Conservation (phyloP, 176 grass and related monocot species). For the Chrysopogon serrulatus region DNA sequence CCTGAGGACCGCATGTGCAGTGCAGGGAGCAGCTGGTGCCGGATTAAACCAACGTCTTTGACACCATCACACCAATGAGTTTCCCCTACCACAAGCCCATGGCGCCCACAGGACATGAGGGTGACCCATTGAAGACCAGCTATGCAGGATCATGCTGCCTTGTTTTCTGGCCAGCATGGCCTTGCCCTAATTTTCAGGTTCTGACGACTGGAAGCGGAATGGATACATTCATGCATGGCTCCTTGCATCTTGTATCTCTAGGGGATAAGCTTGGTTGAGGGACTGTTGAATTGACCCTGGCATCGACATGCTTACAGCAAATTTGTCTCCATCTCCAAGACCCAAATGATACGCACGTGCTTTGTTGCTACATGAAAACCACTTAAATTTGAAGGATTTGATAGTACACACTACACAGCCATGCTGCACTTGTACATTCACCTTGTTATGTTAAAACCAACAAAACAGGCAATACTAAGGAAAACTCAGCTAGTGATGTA, state of each 20-base stretch:
- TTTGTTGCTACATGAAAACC: neutral
- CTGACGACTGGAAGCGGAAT: neutral
- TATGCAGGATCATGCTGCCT: constrained; percentile 4
- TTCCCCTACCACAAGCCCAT: neutral
- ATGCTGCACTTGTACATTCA: neutral
- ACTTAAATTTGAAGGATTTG: neutral
- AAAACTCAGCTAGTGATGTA: neutral
- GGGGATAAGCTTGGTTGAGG: constrained; percentile 11
- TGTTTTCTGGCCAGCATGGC: constrained; percentile 29
- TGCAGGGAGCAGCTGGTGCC: neutral
- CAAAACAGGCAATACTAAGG: neutral
- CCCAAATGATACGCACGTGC: neutral
- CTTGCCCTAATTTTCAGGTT: constrained; percentile 19
- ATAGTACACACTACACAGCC: neutral
- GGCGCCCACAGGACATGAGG: constrained; percentile 28
- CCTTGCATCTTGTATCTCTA: neutral
- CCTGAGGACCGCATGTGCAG: neutral
- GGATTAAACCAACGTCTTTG: neutral
- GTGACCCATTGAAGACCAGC: constrained; percentile 19
- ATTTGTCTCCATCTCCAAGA: neutral
- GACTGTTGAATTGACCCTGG: neutral
- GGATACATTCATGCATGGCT: neutral
- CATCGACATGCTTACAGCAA: neutral
- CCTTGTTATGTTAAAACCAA: neutral
- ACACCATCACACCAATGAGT: neutral